Percentiles rank a stretch among this genome's conserved stretches.
These are phyloP conservation scores for Stachybotrys chartarum DNA, from an alignment of 2,329 filamentous ascomycete genomes.

Conservation along the genomic window DNA sequence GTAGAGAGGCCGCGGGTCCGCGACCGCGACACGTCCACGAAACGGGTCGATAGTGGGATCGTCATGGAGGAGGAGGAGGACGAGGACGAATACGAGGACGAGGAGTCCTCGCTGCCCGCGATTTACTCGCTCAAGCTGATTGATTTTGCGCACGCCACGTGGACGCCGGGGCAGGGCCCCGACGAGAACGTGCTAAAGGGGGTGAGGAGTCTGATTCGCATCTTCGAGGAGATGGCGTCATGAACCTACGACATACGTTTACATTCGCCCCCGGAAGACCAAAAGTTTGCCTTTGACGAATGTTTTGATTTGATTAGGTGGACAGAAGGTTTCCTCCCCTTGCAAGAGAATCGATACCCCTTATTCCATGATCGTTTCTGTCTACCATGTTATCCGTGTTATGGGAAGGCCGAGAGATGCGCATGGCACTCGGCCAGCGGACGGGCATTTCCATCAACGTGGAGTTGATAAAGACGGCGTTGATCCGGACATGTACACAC, in stretches of 20 bases:
- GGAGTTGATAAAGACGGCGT: too few species aligned
- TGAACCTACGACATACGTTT: conserved; percentile 4
- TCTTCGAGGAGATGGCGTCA: conserved; percentile 60
- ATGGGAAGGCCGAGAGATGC: not conserved
- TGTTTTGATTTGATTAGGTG: too few species aligned
- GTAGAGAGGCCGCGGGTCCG: conserved; percentile 26
- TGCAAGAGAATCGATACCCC: not conserved
- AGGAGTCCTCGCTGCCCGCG: conserved; percentile 45
- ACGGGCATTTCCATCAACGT: too few species aligned
- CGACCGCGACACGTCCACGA: conserved; percentile 25
- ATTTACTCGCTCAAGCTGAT: conserved; percentile 82
- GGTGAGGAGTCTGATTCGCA: conserved; percentile 61
- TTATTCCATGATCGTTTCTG: not conserved
- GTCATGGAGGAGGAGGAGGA: conserved; percentile 35
- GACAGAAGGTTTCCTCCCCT: not conserved
- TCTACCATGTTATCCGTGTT: not conserved
- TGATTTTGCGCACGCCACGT: conserved; percentile 90
- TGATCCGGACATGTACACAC: not conserved
- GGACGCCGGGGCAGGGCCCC: conserved; percentile 72
- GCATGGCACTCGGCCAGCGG: too few species aligned
- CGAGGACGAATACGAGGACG: conserved; percentile 42
- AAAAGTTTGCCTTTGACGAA: not conserved
- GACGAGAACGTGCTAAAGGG: conserved; percentile 79
- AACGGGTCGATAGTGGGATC: conserved; percentile 50
- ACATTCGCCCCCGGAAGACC: not conserved